Evolutionary conservation across 2,329 filamentous ascomycete genomes (phyloP).

Genomic region (Diaporthe sp.): DNA sequence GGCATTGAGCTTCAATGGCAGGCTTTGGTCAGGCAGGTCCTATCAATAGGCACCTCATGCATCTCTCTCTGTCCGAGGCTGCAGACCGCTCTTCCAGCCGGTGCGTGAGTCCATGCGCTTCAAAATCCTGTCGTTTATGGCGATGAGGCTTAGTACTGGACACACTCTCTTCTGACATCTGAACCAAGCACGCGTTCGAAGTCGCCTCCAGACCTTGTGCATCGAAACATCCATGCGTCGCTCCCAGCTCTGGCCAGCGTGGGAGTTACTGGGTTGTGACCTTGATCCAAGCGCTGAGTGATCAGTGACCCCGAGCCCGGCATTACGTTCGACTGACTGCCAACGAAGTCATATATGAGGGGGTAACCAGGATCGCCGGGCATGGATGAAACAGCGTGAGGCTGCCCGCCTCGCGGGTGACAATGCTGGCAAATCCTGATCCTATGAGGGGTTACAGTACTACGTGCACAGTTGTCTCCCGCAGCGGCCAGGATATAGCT

Average conservation of each 20-base stretch:
- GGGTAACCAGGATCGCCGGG: constrained; percentile 14
- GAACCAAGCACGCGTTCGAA: background rate
- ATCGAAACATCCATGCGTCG: background rate
- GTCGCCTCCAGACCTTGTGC: background rate
- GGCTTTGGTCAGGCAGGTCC: background rate
- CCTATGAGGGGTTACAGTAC: constrained; percentile 18
- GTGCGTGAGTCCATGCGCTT: background rate
- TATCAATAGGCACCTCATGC: background rate
- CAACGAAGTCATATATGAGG: constrained; percentile 11
- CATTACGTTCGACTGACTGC: background rate
- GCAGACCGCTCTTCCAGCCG: constrained; percentile 19
- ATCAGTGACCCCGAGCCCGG: background rate
- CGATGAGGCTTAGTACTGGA: background rate
- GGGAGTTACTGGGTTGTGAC: background rate
- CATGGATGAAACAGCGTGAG: constrained; percentile 19
- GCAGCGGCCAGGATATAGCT: constrained; percentile 11
- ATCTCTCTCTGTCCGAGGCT: background rate
- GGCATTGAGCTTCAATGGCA: background rate
- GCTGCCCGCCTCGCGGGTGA: constrained; percentile 2
- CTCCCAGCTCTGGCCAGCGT: background rate
- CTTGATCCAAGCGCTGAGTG: background rate
- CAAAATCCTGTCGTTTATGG: no score
- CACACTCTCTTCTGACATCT: background rate
- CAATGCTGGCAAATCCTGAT: background rate
- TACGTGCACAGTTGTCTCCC: background rate